These are phyloP conservation scores for Eucalyptus paniculata DNA, from an alignment of 345 rosid genomes.

Conservation along the genomic window DNA sequence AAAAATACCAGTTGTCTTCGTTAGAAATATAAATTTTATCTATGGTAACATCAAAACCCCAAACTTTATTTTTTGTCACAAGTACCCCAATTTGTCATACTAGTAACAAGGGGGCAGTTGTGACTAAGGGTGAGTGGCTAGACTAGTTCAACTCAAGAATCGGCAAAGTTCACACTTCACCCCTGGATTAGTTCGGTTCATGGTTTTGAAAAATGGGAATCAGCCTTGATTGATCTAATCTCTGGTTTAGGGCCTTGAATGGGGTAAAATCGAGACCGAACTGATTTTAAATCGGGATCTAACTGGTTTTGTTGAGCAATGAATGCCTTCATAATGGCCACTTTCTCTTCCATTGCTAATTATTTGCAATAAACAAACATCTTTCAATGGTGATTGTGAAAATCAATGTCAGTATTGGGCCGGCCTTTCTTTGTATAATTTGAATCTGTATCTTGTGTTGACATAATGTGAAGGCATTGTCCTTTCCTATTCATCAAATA, in stretches of 20 bases:
- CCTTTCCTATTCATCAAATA: background rate
- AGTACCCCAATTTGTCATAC: too few species aligned
- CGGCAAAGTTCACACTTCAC: too few species aligned
- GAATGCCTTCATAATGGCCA: background rate
- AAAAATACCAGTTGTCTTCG: too few species aligned
- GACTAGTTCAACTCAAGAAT: too few species aligned
- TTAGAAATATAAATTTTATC: too few species aligned
- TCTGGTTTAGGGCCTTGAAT: too few species aligned
- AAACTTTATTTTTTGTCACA: too few species aligned
- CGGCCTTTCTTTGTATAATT: background rate
- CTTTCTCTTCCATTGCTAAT: background rate
- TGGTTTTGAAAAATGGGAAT: too few species aligned
- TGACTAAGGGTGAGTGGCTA: too few species aligned
- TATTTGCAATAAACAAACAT: background rate
- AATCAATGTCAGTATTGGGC: background rate
- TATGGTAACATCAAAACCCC: too few species aligned
- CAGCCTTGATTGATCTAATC: too few species aligned
- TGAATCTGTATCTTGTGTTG: background rate
- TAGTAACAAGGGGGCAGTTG: too few species aligned
- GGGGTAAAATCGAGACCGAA: background rate
- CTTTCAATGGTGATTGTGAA: background rate
- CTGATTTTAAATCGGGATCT: background rate
- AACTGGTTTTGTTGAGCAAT: background rate
- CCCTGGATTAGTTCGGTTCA: rapidly evolving
- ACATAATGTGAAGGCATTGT: background rate